A percentile compares a stretch with the other conserved stretches of the same genome.
Conservation (phyloP, 345 rosid genomes). For the Brassica incana region DNA sequence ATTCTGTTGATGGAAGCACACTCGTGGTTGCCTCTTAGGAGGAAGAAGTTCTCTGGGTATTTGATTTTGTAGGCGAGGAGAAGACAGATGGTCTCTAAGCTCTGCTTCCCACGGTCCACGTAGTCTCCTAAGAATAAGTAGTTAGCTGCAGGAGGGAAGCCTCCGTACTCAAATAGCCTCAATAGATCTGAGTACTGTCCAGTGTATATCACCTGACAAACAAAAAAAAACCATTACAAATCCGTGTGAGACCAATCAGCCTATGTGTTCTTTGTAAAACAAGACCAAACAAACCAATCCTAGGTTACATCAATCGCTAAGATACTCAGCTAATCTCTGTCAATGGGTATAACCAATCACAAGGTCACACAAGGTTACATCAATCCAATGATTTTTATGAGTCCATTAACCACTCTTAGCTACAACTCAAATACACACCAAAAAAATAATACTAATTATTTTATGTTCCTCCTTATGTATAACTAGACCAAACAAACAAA, state of each 20-base stretch:
- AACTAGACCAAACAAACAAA: conserved; percentile 11
- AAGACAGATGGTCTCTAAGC: conserved; percentile 90
- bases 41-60: conserved; percentile 85
- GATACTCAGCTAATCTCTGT: neutral
- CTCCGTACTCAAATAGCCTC: conserved; percentile 87
- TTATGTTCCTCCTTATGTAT: neutral
- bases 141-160: conserved; percentile 84
- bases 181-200: conserved; percentile 87
- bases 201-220: conserved; percentile 78
- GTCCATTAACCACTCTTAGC: neutral
- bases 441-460: no score
- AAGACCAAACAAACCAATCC: conserved; percentile 13
- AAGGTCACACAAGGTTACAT: no score
- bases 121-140: conserved; percentile 88
- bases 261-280: neutral
- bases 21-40: conserved; percentile 88
- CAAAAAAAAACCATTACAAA: conserved; percentile 21
- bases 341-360: no score
- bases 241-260: conserved; percentile 2
- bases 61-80: conserved; percentile 90
- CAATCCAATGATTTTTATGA: conserved; percentile 31
- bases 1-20: conserved; percentile 90
- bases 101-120: conserved; percentile 94
- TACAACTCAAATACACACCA: no score
- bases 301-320: conserved; percentile 6